A percentile compares a stretch with the other conserved stretches of the same genome.
phyloP scores from a whole-genome alignment of 257 asterid genomes.

The Solanum chmielewskii region DNA sequence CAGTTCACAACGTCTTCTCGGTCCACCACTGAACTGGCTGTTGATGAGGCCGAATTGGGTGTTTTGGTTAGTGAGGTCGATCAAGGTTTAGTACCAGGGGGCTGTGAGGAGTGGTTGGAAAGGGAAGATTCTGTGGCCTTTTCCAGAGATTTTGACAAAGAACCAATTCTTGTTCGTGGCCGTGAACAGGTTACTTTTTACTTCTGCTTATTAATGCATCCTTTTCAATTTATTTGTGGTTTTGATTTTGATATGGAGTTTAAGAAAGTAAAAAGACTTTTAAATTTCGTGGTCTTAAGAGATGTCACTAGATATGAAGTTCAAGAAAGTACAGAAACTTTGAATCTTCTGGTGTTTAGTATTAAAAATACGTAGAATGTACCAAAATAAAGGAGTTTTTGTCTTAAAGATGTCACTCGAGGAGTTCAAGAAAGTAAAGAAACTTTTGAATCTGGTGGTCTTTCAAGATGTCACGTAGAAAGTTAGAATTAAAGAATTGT shows the following conservation, averaged over 20 bases:
- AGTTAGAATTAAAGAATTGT: not conserved
- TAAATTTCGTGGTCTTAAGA: too few relatives aligned
- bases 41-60: conserved; percentile 9
- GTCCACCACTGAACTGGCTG: not conserved
- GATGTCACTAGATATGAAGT: not conserved
- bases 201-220: not conserved
- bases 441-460: not conserved
- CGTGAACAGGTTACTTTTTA: conserved; percentile 34
- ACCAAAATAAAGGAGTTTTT: not conserved
- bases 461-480: not conserved
- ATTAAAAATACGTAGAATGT: not conserved
- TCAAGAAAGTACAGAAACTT: not conserved
- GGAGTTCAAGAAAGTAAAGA: not conserved
- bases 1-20: conserved; percentile 35
- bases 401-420: not conserved
- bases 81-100: conserved; percentile 7
- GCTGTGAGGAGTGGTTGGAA: conserved; percentile 83
- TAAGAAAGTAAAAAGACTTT: not conserved
- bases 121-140: conserved; percentile 50
- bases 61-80: not conserved
- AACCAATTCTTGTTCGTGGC: conserved; percentile 60
- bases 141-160: conserved; percentile 57
- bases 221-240: not conserved
- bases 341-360: not conserved
- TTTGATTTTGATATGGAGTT: not conserved